Evolutionary conservation across 1,284 basidiomycete genomes (phyloP), one percentile per base, ranked within the genome.

Genomic region (Papiliotrema laurentii): DNA sequence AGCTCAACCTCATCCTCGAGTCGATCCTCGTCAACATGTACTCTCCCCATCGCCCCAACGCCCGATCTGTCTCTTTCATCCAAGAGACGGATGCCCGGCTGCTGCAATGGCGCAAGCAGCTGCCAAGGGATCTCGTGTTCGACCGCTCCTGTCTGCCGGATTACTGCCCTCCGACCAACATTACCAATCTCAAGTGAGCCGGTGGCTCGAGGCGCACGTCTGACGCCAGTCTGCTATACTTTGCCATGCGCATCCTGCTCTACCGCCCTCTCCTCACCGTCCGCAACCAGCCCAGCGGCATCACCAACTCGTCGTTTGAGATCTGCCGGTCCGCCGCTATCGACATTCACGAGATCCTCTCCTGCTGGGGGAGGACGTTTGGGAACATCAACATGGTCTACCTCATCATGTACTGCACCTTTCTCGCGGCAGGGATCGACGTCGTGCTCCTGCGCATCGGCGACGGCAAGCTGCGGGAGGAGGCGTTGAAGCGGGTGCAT

Each of bases 1-100:
- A 47, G 35, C 55, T 60, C 3, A 52, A 60, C 40, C 45, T 54
- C 38, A 60, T 60, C 41, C 55, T 60, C 37, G 58, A 60, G 36
- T 50, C 44, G 5, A 60, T 60, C 37, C 52, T 60, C 6, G 50
- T 54, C 39, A 58, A 58, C 54, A 60, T 60, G 58, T 60, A 60
- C 46, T 51, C 47, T 3, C 55, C 55, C 0, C 51, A 57, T 26
- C 51, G 58, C 4, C 58, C 58, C 3, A 50, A 60, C 18, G 58
- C 55, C 14, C 58, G 58, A 18, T 45, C 41, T 3, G 43, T 53
- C 2, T 46, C 49, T 4, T 58, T 58, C 33, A 54, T 60, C 30
- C 50, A 52, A 18, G 24, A 22, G 5, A 27, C 40, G 5, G 40
- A 42, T 28, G 40, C 26, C 16, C 24, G 28, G n/a, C 19, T 42